phyloP scores from a whole-genome alignment of 2,329 filamentous ascomycete genomes.

The Xylaria sp. region DNA sequence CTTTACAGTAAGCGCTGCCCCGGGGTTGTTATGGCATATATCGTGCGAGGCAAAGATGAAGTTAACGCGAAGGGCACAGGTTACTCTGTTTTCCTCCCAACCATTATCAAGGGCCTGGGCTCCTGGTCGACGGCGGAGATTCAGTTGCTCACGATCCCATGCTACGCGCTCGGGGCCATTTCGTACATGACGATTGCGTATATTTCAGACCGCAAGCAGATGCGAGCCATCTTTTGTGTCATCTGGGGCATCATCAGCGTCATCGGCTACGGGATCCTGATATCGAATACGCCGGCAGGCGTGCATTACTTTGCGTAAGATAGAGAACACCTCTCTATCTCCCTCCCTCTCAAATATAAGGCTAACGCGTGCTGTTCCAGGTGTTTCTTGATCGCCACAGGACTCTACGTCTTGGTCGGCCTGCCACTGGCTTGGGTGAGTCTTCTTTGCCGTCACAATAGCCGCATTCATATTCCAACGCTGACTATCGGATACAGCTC shows the following conservation, averaged over 20 bases:
- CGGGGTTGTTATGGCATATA: background rate
- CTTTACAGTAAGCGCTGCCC: constrained; percentile 65
- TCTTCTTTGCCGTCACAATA: background rate
- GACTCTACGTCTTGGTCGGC: constrained; percentile 72
- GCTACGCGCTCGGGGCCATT: constrained; percentile 77
- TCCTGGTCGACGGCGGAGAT: constrained; percentile 71
- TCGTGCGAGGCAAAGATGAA: background rate
- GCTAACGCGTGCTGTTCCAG: constrained; percentile 45
- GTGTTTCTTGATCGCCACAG: constrained; percentile 80
- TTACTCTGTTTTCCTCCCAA: constrained; percentile 81
- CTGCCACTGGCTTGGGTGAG: constrained; percentile 66
- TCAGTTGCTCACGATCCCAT: constrained; percentile 82
- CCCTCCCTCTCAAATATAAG: no score
- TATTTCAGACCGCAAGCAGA: constrained; percentile 74
- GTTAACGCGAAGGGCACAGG: constrained; percentile 57
- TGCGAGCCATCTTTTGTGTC: constrained; percentile 72
- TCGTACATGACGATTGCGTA: constrained; percentile 74
- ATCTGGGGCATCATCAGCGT: constrained; percentile 72
- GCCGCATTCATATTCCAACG: background rate
- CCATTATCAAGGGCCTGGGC: constrained; percentile 78
- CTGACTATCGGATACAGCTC: constrained; percentile 50
- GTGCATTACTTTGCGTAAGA: constrained; percentile 74
- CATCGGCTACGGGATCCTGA: constrained; percentile 74
- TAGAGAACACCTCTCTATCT: no score
- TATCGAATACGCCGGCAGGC: constrained; percentile 68